Base-by-base conservation (phyloP, 2,329 filamentous ascomycete species). In the Nothophoma quercina region DNA sequence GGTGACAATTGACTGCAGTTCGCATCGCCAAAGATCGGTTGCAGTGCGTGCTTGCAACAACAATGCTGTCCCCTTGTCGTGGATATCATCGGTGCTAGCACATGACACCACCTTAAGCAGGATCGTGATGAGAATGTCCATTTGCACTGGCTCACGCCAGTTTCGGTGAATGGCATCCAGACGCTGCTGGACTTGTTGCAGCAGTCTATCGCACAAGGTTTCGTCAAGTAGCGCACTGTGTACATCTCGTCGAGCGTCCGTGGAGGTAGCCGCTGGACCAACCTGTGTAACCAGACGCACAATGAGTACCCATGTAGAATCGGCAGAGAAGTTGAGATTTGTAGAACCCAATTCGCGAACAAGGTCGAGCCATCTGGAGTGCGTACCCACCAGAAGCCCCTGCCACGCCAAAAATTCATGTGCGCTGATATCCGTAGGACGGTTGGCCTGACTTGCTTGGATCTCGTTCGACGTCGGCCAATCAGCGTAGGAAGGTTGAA, bases 301-400 rank as follows among this genome's bases (percentile, higher is more conserved):
- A 1, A 90, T 64, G 0, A 88, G 58, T 0, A 73, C 52, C 23
- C 77, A 76, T 0, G 82, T 83, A 0, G 79, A 75, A 23, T 83
- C 77, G 0, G 78, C 79, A 23, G 82, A 84, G 55, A 89, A 84
- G 55, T 88, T 88, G 3, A 91, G 43, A 52, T 39, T 83, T 70
- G 81, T 78, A 0, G 80, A 78, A 0, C 76, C 82, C 3, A 86
- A 62, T 55, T 85, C 82, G 0, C 77, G 54, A 0, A 84, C 59
- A 0, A 86, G 72, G 2, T 76, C 72, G 1, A 74, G 64, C 81
- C 83, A 84, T 5, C 82, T 74, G 1, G 78, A 71, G 8, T 73
- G 60, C 2, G 71, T 74, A 0, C 82, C 83, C 0, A 78, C 73
- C 1, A 83, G 60, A 0, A 85, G 65, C 0, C 68, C 73, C 51